Conservation (phyloP, 169 alveolate genomes). For the Cytauxzoon felis region DNA sequence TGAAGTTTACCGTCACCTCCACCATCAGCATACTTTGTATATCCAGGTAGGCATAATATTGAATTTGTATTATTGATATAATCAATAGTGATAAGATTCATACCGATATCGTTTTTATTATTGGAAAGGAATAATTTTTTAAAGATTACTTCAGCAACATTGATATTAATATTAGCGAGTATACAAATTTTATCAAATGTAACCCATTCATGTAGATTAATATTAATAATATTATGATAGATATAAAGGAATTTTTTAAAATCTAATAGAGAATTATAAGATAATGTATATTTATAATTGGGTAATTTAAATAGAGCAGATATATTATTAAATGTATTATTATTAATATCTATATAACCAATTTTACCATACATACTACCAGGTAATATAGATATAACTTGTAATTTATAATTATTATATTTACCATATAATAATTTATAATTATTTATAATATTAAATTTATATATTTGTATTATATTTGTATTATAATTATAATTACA, state of each 20-base stretch:
- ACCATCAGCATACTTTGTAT: conserved; percentile 27
- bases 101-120: conserved; percentile 31
- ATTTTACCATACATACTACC: conserved; percentile 55
- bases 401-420: conserved; percentile 28
- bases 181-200: conserved; percentile 24
- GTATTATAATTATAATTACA: not conserved
- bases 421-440: conserved; percentile 46
- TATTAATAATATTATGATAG: not conserved
- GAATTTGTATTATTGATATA: conserved; percentile 8
- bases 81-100: conserved; percentile 38
- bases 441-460: conserved; percentile 26
- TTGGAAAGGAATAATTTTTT: conserved; percentile 14
- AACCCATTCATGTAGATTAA: conserved; percentile 7
- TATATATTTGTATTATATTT: not conserved
- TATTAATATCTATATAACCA: conserved; percentile 34
- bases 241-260: not conserved
- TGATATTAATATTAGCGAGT: not conserved
- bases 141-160: conserved; percentile 24
- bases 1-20: not conserved
- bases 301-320: conserved; percentile 43
- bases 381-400: conserved; percentile 41
- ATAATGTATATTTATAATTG: conserved; percentile 24
- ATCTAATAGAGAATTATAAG: conserved; percentile 14
- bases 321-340: conserved; percentile 42
- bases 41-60: conserved; percentile 58